These are phyloP conservation scores for Amesomyces nigricolor DNA, from an alignment of 2,329 filamentous ascomycete species.

Conservation along the genomic window DNA sequence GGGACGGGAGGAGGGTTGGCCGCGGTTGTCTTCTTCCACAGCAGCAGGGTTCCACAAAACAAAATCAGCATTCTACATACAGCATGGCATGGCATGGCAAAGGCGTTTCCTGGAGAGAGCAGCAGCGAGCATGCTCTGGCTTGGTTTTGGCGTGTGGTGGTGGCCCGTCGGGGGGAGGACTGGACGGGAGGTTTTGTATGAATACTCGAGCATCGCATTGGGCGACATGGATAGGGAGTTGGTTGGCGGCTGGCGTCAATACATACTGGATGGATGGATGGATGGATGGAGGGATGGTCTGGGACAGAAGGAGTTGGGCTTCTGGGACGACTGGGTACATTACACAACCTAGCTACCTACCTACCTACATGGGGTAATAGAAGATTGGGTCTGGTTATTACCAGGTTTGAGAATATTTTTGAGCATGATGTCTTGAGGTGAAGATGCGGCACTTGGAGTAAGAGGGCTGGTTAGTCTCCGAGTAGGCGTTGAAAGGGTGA, in stretches of 20 bases:
- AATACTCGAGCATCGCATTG: slow-evolving; percentile 29
- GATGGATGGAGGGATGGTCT: background rate
- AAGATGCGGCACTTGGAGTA: too few species aligned
- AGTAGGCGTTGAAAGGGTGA: too few species aligned
- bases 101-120: slow-evolving; percentile 21
- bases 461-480: too few species aligned
- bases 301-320: background rate
- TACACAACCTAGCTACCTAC: background rate
- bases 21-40: too few species aligned
- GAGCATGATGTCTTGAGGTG: too few species aligned
- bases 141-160: slow-evolving; percentile 1
- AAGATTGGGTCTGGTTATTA: slow-evolving; percentile 1
- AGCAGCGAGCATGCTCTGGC: slow-evolving; percentile 12
- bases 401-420: background rate
- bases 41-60: background rate
- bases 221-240: slow-evolving; percentile 24
- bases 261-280: background rate
- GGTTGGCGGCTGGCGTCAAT: slow-evolving; percentile 3
- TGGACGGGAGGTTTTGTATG: slow-evolving; percentile 24
- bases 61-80: slow-evolving; percentile 10
- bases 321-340: background rate
- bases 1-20: too few species aligned
- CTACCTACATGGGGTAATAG: slow-evolving; percentile 8
- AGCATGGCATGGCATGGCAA: slow-evolving; percentile 18
- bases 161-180: background rate